A percentile compares a stretch with the other conserved stretches of the same genome.
phyloP scores from a whole-genome alignment of 129 eudicot species.

The Deinandra increscens region DNA sequence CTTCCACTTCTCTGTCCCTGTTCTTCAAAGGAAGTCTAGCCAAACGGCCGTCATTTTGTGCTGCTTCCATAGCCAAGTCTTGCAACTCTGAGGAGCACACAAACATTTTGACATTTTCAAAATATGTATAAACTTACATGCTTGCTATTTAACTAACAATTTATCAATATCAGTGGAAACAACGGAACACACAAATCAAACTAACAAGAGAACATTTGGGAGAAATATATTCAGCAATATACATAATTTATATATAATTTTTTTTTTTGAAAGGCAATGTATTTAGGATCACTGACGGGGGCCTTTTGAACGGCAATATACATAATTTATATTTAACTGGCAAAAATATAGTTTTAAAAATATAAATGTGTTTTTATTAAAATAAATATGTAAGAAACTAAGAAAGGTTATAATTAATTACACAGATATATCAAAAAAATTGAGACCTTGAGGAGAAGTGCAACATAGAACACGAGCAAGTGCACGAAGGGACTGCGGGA shows the following conservation, averaged over 20 bases:
- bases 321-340: background rate
- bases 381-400: no score
- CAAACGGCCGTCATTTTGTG: slow-evolving; percentile 63
- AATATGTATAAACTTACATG: background rate
- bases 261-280: no score
- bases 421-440: background rate
- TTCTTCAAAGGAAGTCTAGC: slow-evolving; percentile 66
- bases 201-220: background rate
- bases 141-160: slow-evolving; percentile 3
- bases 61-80: slow-evolving; percentile 61
- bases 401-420: background rate
- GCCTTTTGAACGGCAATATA: no score
- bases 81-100: slow-evolving; percentile 49
- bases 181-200: background rate
- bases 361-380: no score
- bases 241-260: no score
- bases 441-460: slow-evolving; percentile 59
- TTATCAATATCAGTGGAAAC: background rate
- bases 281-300: no score
- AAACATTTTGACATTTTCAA: background rate
- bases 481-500: slow-evolving; percentile 90
- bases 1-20: slow-evolving; percentile 54
- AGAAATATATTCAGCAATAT: background rate
- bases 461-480: slow-evolving; percentile 72
- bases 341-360: slow-evolving; percentile 8